A percentile compares a stretch with the other conserved stretches of the same genome.
These are phyloP conservation scores for Grosmannia penicillata DNA, from an alignment of 2,329 filamentous ascomycete species.

Conservation along the genomic window DNA sequence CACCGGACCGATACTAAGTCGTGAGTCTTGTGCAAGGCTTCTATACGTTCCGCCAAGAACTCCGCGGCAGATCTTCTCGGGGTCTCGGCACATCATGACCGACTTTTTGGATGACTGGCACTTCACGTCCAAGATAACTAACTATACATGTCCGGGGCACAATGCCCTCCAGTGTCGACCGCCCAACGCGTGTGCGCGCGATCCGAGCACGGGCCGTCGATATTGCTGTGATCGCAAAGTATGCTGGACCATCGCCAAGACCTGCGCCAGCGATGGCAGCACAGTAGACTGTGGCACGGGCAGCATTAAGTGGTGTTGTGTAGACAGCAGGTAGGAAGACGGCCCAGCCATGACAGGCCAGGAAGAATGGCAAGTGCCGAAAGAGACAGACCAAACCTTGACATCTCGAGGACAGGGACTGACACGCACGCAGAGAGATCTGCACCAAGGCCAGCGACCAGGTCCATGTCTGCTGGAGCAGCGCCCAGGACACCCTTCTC, in stretches of 20 bases:
- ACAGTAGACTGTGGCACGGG: slow-evolving; percentile 9
- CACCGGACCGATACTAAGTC: too few species aligned
- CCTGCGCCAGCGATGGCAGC: slow-evolving; percentile 8
- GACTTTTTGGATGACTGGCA: slow-evolving; percentile 9
- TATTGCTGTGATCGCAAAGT: slow-evolving; percentile 10
- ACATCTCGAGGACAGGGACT: too few species aligned
- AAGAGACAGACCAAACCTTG: not conserved
- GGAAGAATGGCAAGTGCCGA: not conserved
- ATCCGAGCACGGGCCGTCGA: slow-evolving; percentile 8
- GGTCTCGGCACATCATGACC: not conserved
- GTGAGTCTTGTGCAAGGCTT: too few species aligned
- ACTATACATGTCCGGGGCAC: slow-evolving; percentile 7
- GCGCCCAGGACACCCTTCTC: slow-evolving; percentile 7
- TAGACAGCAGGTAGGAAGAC: slow-evolving; percentile 2
- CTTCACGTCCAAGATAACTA: slow-evolving; percentile 8
- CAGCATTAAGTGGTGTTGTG: slow-evolving; percentile 9
- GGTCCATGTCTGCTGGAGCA: slow-evolving; percentile 11
- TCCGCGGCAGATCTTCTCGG: not conserved
- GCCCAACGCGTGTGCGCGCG: slow-evolving; percentile 10
- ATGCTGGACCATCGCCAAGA: slow-evolving; percentile 7
- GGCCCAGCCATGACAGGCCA: not conserved
- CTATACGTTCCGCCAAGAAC: not conserved
- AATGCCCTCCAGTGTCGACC: slow-evolving; percentile 5
- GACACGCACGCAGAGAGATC: slow-evolving; percentile 5
- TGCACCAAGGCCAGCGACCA: slow-evolving; percentile 8